phyloP scores from a whole-genome alignment of 306 rosid species.

The Dryas drummondii region DNA sequence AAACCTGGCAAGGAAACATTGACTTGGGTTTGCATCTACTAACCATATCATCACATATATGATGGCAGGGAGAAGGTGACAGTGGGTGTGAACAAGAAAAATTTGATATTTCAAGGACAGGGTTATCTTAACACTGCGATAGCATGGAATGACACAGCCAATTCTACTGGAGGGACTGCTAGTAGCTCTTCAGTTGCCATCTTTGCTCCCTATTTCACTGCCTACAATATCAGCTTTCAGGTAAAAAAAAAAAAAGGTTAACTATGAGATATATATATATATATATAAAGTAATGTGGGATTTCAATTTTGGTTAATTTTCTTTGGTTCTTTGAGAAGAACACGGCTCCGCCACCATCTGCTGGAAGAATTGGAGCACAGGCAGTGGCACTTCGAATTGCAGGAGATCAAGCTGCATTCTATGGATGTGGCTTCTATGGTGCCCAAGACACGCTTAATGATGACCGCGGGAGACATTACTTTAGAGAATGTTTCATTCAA shows the following conservation, averaged over 20 bases:
- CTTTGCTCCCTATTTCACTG: conserved; percentile 62
- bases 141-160: conserved; percentile 82
- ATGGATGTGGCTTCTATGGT: conserved; percentile 86
- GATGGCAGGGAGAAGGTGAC: conserved; percentile 67
- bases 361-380: conserved; percentile 67
- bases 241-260: conserved; percentile 23
- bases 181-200: conserved; percentile 57
- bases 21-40: background rate
- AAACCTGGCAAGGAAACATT: too few relatives aligned
- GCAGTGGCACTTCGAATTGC: conserved; percentile 70
- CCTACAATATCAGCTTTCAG: conserved; percentile 78
- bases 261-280: too few relatives aligned
- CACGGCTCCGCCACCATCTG: conserved; percentile 56
- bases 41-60: background rate
- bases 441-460: conserved; percentile 83
- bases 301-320: background rate
- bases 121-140: conserved; percentile 64
- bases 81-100: conserved; percentile 60
- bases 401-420: conserved; percentile 72
- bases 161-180: conserved; percentile 71
- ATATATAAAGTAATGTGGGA: background rate
- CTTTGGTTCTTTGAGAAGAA: conserved; percentile 35
- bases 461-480: conserved; percentile 76
- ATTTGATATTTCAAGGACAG: conserved; percentile 69
- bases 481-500: conserved; percentile 66